These are phyloP conservation scores for Phytophthora sp. DNA, from an alignment of 352 stramenopile species.

Conservation along the genomic window DNA sequence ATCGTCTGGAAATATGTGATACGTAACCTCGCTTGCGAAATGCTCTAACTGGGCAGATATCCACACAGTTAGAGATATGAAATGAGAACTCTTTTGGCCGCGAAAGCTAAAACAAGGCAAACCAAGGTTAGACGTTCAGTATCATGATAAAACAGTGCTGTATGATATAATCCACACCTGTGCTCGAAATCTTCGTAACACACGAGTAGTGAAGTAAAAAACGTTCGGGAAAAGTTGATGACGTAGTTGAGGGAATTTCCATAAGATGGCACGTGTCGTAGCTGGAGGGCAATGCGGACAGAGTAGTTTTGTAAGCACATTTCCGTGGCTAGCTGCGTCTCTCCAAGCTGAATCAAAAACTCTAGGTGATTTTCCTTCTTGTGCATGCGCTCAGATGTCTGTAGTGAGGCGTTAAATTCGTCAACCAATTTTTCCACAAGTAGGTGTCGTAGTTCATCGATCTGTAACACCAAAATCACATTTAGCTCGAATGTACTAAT, in stretches of 20 bases:
- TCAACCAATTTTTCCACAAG: slow-evolving; percentile 70
- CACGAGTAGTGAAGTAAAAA: slow-evolving; percentile 87
- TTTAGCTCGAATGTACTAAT: too few species aligned
- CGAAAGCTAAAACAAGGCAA: too few species aligned
- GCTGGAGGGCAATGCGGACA: slow-evolving; percentile 73
- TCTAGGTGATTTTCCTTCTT: slow-evolving; percentile 83
- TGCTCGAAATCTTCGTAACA: slow-evolving; percentile 85
- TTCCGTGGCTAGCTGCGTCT: slow-evolving; percentile 69
- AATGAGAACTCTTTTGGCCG: slow-evolving; percentile 74
- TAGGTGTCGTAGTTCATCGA: slow-evolving; percentile 58
- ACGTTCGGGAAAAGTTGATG: slow-evolving; percentile 81
- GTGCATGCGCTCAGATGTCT: slow-evolving; percentile 82
- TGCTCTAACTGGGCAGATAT: slow-evolving; percentile 80
- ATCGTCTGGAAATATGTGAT: slow-evolving; percentile 77
- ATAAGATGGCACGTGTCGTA: slow-evolving; percentile 76
- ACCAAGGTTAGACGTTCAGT: too few species aligned
- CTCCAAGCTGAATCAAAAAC: slow-evolving; percentile 74
- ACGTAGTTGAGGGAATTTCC: slow-evolving; percentile 83
- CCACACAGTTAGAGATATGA: slow-evolving; percentile 82
- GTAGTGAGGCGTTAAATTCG: slow-evolving; percentile 79
- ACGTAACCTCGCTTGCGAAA: slow-evolving; percentile 75
- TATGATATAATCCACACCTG: slow-evolving; percentile 46
- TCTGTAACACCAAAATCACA: slow-evolving; percentile 18
- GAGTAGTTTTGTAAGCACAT: slow-evolving; percentile 89
- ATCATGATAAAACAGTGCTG: too few species aligned